Evolutionary conservation across 108 stramenopile genomes (phyloP).

Genomic region (Cyclotella atomus): DNA sequence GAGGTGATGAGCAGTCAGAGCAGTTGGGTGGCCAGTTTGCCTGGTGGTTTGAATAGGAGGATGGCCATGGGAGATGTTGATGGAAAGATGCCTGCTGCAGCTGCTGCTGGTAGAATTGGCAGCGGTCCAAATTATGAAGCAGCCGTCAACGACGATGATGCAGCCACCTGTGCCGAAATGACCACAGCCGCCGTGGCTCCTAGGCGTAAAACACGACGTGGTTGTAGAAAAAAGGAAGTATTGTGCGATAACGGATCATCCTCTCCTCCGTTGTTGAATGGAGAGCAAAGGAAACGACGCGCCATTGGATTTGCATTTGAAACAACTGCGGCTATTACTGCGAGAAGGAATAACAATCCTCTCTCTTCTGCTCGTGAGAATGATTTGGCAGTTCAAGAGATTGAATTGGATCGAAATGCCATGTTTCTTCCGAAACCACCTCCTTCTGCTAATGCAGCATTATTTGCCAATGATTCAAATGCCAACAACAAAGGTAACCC

Average conservation of each 20-base stretch:
- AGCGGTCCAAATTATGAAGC: background rate
- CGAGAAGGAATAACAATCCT: no score
- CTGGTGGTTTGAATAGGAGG: slow-evolving; percentile 10
- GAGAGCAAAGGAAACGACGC: slow-evolving; percentile 8
- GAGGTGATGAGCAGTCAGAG: slow-evolving; percentile 6
- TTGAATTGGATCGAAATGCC: background rate
- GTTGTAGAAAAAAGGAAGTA: background rate
- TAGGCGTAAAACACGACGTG: background rate
- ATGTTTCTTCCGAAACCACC: no score
- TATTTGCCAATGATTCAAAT: background rate
- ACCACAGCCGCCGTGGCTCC: slow-evolving; percentile 37
- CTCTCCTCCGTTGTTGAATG: background rate
- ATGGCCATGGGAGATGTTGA: background rate
- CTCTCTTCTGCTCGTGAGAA: background rate
- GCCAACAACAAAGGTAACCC: background rate
- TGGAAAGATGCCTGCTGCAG: background rate
- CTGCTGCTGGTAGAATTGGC: background rate
- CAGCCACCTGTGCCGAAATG: slow-evolving; percentile 31
- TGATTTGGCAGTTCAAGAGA: slow-evolving; percentile 8
- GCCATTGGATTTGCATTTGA: slow-evolving; percentile 12
- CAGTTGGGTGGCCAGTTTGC: slow-evolving; percentile 34
- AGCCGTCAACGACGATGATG: slow-evolving; percentile 35
- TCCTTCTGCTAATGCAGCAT: no score
- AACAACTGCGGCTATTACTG: background rate
- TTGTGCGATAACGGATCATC: background rate